These are phyloP conservation scores for Cerrena zonata DNA, from an alignment of 1,284 basidiomycete genomes.

Conservation along the genomic window DNA sequence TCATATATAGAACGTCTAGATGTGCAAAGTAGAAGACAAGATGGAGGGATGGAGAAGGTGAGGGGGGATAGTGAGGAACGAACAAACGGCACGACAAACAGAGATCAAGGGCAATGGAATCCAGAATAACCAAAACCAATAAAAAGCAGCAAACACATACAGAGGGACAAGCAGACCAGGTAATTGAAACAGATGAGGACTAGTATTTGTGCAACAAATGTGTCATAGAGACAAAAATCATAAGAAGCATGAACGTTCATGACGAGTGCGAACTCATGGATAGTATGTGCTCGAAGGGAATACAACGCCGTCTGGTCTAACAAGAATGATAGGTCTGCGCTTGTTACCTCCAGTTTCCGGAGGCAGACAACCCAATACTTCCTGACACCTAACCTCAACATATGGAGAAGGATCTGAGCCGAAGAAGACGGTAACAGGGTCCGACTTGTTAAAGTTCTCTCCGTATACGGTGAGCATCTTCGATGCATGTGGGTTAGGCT, in stretches of 20 bases:
- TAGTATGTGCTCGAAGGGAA: conserved; percentile 85
- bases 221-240: conserved; percentile 1
- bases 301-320: conserved; percentile 84
- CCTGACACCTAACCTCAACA: conserved; percentile 83
- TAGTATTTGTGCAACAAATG: conserved; percentile 12
- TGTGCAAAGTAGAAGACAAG: conserved; percentile 2
- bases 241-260: conserved; percentile 10
- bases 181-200: conserved; percentile 11
- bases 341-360: conserved; percentile 56
- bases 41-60: conserved; percentile 1
- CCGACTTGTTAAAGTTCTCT: conserved; percentile 80
- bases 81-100: background rate
- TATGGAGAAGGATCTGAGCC: conserved; percentile 81
- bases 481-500: conserved; percentile 64
- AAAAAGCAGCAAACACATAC: conserved; percentile 11
- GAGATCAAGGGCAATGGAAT: background rate
- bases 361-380: conserved; percentile 78
- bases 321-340: conserved; percentile 76
- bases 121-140: conserved; percentile 8
- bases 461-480: conserved; percentile 85
- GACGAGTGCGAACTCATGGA: conserved; percentile 34
- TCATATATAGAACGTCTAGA: conserved; percentile 11
- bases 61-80: no score
- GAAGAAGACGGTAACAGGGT: conserved; percentile 79
- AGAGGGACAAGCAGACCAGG: conserved; percentile 10